Evolutionary conservation across 306 rosid genomes (phyloP), one percentile per base, ranked within the genome.

Genomic region (Urtica urens): DNA sequence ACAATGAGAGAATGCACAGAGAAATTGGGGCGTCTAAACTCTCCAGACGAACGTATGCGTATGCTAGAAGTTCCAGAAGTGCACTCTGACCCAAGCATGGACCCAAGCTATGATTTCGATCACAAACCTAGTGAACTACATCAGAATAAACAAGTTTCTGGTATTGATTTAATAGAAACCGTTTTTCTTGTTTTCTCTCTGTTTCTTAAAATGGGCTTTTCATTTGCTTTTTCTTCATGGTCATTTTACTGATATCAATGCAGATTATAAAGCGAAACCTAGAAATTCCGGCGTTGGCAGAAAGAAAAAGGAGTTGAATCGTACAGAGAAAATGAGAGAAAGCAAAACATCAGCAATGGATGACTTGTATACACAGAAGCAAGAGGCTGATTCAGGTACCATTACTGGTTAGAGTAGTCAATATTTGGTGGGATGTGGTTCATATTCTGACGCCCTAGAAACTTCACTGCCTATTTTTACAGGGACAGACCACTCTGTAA

Each of bases 31-130:
- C 72, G 58, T 58, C 67, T 85, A 57, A 78, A 65, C 61, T 85
- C 87, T 9, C 74, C 66, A 1, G 94, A 82, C 69, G 96, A 85
- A 57, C 77, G 54, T 10, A 84, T 77, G 49, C 72, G 71, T 61
- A 79, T 92, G 76, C 70, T 85, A 55, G 53, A 22, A 29, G 58
- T 71, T 69, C 87, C 79, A 2, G 77, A 62, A 52, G 75, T 90
- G 42, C 83, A 71, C 78, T 51, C 81, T 34, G 94, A 90, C 69
- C 87, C 87, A 62, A 77, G 64, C 51, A 65, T 73, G 78, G 83
- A 85, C 63, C 82, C 82, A 27, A 66, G 64, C 74, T 75, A 46
- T 11, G 87, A 74, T 55, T 74, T 82, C 35, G 90, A 78, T 64
- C 90, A 72, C 63, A 73, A 58, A 63, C 60, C 53, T 26, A 71